A percentile compares a stretch with the other conserved stretches of the same genome.
These are phyloP conservation scores for Yamadazyma mexicana DNA, from an alignment of 1,139 yeast species.

Conservation along the genomic window DNA sequence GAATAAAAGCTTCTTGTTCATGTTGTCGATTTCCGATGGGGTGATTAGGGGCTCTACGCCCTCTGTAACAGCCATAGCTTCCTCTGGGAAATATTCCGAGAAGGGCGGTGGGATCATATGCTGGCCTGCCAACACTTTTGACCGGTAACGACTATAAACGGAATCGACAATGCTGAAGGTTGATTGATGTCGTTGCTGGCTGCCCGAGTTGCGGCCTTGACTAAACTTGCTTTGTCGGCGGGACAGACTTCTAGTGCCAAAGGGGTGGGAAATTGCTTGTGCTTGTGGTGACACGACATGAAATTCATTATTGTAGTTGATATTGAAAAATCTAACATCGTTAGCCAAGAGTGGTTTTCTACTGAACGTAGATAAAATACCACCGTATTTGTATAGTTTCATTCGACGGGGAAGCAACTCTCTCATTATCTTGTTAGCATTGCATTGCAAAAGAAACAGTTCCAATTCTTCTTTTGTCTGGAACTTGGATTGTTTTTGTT, in stretches of 20 bases:
- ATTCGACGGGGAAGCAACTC: constrained; percentile 32
- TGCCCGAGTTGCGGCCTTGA: not conserved
- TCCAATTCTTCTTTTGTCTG: constrained; percentile 26
- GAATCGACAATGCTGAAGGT: constrained; percentile 17
- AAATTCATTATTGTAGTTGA: constrained; percentile 9
- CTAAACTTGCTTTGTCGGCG: constrained; percentile 11
- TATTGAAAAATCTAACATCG: constrained; percentile 10
- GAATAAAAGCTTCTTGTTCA: constrained; percentile 34
- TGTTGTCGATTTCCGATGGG: constrained; percentile 24
- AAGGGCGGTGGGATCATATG: constrained; percentile 26
- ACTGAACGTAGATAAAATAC: constrained; percentile 12
- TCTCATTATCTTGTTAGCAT: constrained; percentile 25
- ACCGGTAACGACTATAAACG: constrained; percentile 28
- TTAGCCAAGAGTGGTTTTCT: constrained; percentile 23
- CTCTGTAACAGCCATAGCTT: constrained; percentile 20
- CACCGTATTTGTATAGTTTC: constrained; percentile 25
- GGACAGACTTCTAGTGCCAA: constrained; percentile 13
- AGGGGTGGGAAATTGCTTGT: constrained; percentile 19
- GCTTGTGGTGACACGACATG: constrained; percentile 11
- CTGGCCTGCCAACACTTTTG: constrained; percentile 26
- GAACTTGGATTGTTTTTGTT: constrained; percentile 24
- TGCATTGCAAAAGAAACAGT: constrained; percentile 22
- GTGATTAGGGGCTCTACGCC: not conserved
- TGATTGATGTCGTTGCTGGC: constrained; percentile 7
- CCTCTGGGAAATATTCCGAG: constrained; percentile 32